Evolutionary conservation across 345 rosid genomes (phyloP), one percentile per base, ranked within the genome.

Genomic region (Brassica nigra): DNA sequence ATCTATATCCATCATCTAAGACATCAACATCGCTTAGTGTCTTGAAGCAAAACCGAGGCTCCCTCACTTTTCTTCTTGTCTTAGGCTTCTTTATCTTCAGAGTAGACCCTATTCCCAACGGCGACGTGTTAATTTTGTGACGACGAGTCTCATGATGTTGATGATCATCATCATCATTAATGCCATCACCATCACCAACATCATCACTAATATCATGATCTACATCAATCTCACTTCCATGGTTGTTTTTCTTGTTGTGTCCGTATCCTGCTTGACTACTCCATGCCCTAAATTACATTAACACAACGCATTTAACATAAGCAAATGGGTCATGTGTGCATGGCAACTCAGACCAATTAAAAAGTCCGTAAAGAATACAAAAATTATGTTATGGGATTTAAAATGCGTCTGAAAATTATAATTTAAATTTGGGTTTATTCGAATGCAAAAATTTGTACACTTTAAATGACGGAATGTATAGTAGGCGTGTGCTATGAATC

Each of bases 21-120:
- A 95, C 97, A 87, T 95, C 99, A 36, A 95, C 86, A 2, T 95
- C 98, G 79, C 99, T 95, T 84, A 93, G 83, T 70, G 99, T 95
- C 91, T 95, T 93, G 90, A 95, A 95, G 87, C 97, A 90, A 82
- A 95, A 95, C 84, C 99, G 87, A 15, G 99, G 99, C 61, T 95
- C 99, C 64, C 99, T 93, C 59, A 95, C 93, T 86, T 91, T 95
- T 76, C 88, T 93, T 78, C 97, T 90, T 75, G 89, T 84, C 81
- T 89, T 91, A 3, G 85, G 84, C 85, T 90, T 93, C 88, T 93
- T 95, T 91, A 88, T 89, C 66, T 90, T 95, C 86, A 89, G 68
- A 9, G 90, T 65, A 1, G 98, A 86, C 68, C 89, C 77, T 54
- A 89, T 79, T 31, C 97, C 90, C 6, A 87, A 34, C 18, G 73